A percentile compares a stretch with the other conserved stretches of the same genome.
These are phyloP conservation scores for Blastobotrys malaysiensis DNA, from an alignment of 1,139 yeast genomes.

Conservation along the genomic window DNA sequence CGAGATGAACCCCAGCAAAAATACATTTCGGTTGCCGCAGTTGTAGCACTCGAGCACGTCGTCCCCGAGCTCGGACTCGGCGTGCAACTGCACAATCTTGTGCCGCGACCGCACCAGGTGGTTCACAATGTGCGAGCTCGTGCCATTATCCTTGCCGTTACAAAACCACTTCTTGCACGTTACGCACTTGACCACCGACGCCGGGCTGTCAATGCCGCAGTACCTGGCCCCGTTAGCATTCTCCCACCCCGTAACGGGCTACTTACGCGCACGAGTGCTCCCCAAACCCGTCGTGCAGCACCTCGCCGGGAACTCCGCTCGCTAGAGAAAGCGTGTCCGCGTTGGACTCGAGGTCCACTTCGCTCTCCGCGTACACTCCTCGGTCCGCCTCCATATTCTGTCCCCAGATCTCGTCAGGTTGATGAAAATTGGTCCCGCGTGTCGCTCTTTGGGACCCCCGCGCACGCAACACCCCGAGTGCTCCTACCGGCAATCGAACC, in stretches of 20 bases:
- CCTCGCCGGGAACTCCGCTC: constrained; percentile 8
- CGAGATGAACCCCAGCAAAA: constrained; percentile 78
- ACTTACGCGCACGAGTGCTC: constrained; percentile 31
- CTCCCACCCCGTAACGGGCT: background rate
- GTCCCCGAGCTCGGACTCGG: constrained; percentile 79
- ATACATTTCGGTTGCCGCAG: constrained; percentile 80
- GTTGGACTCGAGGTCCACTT: constrained; percentile 10
- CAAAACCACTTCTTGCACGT: constrained; percentile 88
- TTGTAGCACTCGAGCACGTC: constrained; percentile 83
- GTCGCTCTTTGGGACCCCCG: too few species aligned
- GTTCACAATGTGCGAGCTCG: constrained; percentile 79
- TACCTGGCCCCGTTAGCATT: constrained; percentile 33
- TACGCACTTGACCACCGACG: constrained; percentile 69
- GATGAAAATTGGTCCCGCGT: too few species aligned
- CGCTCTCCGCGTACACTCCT: constrained; percentile 1
- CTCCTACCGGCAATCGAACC: too few species aligned
- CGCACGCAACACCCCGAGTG: too few species aligned
- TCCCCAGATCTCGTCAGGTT: too few species aligned
- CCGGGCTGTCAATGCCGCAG: constrained; percentile 68
- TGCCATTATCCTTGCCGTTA: constrained; percentile 58
- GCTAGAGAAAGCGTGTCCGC: constrained; percentile 12
- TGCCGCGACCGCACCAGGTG: constrained; percentile 83
- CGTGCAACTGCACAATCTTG: constrained; percentile 67
- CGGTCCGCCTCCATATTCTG: too few species aligned
- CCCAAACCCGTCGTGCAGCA: background rate